Conservation (phyloP, 106 monocot genomes). For the Dendrobium huoshanense region DNA sequence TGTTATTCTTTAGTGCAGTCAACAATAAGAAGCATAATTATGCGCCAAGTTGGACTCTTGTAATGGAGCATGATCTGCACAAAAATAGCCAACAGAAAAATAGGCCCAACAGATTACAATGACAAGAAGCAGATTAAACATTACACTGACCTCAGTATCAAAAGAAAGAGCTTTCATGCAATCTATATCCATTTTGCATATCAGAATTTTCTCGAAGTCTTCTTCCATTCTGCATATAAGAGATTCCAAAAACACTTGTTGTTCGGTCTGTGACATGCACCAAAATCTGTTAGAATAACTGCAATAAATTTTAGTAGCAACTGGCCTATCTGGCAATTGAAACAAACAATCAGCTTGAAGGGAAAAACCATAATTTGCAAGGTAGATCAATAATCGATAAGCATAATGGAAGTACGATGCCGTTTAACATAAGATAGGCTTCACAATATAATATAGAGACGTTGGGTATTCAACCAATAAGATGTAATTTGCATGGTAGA, state of each 20-base stretch:
- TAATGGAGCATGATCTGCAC: not conserved
- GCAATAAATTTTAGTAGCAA: not conserved
- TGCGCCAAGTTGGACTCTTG: not conserved
- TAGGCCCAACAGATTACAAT: not conserved
- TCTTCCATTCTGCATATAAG: constrained; percentile 78
- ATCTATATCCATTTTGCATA: constrained; percentile 78
- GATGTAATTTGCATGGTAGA: no score
- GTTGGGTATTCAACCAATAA: no score
- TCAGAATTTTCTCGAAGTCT: constrained; percentile 66
- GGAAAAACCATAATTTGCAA: not conserved
- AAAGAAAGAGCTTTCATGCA: constrained; percentile 69
- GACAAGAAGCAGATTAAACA: not conserved
- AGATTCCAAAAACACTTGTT: constrained; percentile 81
- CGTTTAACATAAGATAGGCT: not conserved
- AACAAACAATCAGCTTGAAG: not conserved
- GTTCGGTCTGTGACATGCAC: constrained; percentile 41
- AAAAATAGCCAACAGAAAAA: not conserved
- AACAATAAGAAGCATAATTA: not conserved
- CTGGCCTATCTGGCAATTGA: not conserved
- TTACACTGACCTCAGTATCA: constrained; percentile 71
- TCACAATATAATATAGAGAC: not conserved
- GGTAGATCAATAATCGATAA: not conserved
- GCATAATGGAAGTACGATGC: not conserved
- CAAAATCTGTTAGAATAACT: not conserved
- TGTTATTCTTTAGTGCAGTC: no score